Evolutionary conservation across 768 basidiomycete genomes (phyloP), one percentile per base, ranked within the genome.

Genomic region (Pisolithus albus): DNA sequence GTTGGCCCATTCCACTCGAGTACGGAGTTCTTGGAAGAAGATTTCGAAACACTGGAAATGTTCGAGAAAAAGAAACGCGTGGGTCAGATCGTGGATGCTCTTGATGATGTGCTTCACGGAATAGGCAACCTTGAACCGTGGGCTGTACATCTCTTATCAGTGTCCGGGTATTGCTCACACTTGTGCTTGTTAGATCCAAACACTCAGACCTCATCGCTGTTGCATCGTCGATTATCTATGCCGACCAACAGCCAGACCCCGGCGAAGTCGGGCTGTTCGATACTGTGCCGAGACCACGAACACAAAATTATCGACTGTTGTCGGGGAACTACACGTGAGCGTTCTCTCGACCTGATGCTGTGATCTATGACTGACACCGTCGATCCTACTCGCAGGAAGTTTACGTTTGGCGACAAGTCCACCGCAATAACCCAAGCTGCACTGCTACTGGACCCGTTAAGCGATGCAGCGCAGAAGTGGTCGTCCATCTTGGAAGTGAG

Each of bases 401-500:
- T 93, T 61, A 66, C 77, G 32, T 70, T 81, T 37, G 94, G 94
- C 5, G 76, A 91, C 56, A 75, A 79, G 18, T 62, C 74, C 2
- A 82, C 78, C 1, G 86, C 93, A 0, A 58, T 86, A 37, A 81
- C 82, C 59, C 83, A 84, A 47, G 68, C 96, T 38, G 81, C 78
- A 2, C 77, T 87, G 9, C 65, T 97, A 6, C 53, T 98, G 7
- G 91, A 98, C 63, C 94, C 95, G 0, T 63, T 96, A 26, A 91
- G 86, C 46, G 88, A 91, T 62, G 69, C 75, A 5, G 89, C 87
- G 2, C 93, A 97, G 64, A 84, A 83, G 57, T 96, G 92, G 86
- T 81, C 89, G 1, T 79, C 84, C 51, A 61, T 97, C 38, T 65
- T 95, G 23, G 74, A 84, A 68, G 92, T 92, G 53, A 53, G 74